Evolutionary conservation across 1,139 yeast genomes (phyloP).

Genomic region (Suhomyces maxii): DNA sequence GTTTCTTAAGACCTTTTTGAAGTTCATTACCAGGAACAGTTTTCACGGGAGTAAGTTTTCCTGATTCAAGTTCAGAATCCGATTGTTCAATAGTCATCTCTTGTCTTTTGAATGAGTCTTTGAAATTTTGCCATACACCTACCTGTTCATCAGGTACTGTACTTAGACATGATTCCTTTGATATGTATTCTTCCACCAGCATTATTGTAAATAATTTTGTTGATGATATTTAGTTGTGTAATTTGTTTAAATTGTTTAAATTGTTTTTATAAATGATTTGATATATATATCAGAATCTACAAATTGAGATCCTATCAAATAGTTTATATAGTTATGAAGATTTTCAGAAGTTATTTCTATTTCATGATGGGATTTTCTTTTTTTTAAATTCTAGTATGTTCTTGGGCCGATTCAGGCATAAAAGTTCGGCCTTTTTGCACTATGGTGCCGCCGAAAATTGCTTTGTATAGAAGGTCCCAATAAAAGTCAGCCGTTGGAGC

Average conservation of each 20-base stretch:
- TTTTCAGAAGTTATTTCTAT: too few relatives aligned
- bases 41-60: background rate
- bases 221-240: too few relatives aligned
- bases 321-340: too few relatives aligned
- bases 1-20: slow-evolving; percentile 31
- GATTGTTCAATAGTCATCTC: background rate
- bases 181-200: background rate
- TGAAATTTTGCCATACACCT: slow-evolving; percentile 26
- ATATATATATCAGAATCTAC: too few relatives aligned
- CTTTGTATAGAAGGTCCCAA: background rate
- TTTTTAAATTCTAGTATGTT: too few relatives aligned
- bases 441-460: background rate
- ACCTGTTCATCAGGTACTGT: background rate
- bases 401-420: slow-evolving; percentile 1
- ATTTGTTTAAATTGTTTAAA: too few relatives aligned
- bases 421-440: slow-evolving; percentile 1
- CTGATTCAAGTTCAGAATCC: slow-evolving; percentile 3
- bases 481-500: slow-evolving; percentile 1
- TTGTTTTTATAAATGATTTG: too few relatives aligned
- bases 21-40: slow-evolving; percentile 13
- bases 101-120: slow-evolving; percentile 35
- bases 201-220: too few relatives aligned
- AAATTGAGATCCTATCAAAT: too few relatives aligned
- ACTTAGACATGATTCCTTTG: slow-evolving; percentile 7
- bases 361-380: too few relatives aligned